Evolutionary conservation across 2,329 filamentous ascomycete genomes (phyloP), one percentile per base, ranked within the genome.

Genomic region (Emergomyces orientalis): DNA sequence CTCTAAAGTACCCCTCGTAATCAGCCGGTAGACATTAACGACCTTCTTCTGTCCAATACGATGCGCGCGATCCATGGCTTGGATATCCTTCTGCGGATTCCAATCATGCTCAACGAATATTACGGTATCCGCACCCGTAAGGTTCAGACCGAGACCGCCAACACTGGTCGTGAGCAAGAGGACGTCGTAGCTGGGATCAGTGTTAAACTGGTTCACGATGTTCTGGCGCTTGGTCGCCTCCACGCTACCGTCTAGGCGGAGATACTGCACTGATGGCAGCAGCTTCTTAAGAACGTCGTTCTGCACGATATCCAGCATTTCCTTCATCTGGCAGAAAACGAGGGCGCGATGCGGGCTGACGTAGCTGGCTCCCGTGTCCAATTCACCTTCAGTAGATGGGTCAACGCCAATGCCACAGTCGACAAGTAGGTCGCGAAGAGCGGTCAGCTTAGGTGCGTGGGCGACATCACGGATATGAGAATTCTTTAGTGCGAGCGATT

Each of bases 41-140:
- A 97, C 94, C 84, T 97, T 99, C 86, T 99, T 99, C 80, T 99
- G 94, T 1, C 94, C 94, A 70, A 99, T 97, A 69, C 94, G 88
- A 81, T 99, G 94, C 9, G 94, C 94, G 64, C 94, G 91, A 73
- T 99, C 94, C 94, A 99, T 99, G 68, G 94, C 94, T 73, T 99
- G 94, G 68, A 99, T 85, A 76, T 99, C 94, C 76, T 96, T 96
- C 74, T 99, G 94, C 39, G 94, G 94, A 74, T 99, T 99, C 94
- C 94, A 99, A 76, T 99, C 94, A 76, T 99, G 95, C 77, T 99
- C 94, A 37, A 99, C 95, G 71, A 99, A 99, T 69, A 99, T 99
- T 75, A 99, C 94, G 0, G 94, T 99, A 76, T 99, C 94, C 3
- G 94, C 94, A 68, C 94, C 94, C 0, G 94, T 99, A 67, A 99